Conservation (phyloP, 2,329 filamentous ascomycete genomes). For the Paradendryphiella salina region DNA sequence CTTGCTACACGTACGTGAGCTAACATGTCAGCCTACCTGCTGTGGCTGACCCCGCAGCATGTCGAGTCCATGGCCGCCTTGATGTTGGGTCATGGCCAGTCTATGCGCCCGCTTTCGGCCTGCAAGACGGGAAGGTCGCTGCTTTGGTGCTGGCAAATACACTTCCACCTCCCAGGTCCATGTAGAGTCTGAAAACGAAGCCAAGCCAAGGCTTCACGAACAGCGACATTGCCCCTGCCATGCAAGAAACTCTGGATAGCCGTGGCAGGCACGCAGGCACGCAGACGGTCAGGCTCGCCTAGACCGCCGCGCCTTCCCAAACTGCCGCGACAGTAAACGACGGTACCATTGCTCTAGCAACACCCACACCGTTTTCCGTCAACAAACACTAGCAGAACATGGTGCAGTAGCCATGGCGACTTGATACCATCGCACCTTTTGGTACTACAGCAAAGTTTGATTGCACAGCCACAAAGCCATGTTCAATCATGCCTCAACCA, state of each 20-base stretch:
- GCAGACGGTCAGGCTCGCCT: constrained; percentile 1
- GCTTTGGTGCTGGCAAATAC: no score
- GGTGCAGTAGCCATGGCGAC: constrained; percentile 1
- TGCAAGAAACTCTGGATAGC: background rate
- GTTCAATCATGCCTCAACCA: constrained; percentile 15
- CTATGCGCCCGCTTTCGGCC: constrained; percentile 18
- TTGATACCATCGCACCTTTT: background rate
- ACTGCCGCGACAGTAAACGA: background rate
- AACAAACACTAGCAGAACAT: constrained; percentile 15
- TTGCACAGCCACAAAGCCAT: background rate
- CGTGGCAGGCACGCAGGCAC: background rate
- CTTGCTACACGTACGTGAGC: constrained; percentile 6
- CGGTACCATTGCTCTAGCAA: constrained; percentile 14
- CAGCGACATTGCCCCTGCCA: background rate
- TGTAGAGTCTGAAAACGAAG: no score
- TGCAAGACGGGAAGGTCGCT: background rate
- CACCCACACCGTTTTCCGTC: constrained; percentile 12
- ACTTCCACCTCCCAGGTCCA: no score
- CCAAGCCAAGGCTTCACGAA: no score
- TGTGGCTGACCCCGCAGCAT: constrained; percentile 11
- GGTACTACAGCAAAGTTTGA: background rate
- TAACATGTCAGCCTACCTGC: constrained; percentile 4
- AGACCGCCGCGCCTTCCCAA: background rate
- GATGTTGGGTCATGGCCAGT: constrained; percentile 2
- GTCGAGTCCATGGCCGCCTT: constrained; percentile 3